These are phyloP conservation scores for Carex myosuroides DNA, from an alignment of 176 grass and related monocot genomes.

Conservation along the genomic window DNA sequence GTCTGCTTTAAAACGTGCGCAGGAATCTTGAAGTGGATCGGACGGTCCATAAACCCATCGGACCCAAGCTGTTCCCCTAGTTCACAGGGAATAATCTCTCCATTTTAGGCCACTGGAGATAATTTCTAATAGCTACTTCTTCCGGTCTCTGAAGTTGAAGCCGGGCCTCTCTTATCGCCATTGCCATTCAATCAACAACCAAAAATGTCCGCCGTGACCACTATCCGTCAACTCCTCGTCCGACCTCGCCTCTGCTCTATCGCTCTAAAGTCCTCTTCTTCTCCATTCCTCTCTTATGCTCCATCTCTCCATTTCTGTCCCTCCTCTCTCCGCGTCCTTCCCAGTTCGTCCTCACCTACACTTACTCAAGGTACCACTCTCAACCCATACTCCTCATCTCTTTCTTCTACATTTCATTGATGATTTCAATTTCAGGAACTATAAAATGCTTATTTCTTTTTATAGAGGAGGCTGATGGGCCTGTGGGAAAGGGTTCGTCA, in stretches of 20 bases:
- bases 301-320: background rate
- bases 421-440: background rate
- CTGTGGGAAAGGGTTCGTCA: slow-evolving; percentile 1
- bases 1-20: too few relatives aligned
- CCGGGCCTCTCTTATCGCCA: background rate
- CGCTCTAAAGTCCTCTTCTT: background rate
- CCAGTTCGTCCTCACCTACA: slow-evolving; percentile 9
- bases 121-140: background rate
- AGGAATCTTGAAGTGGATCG: too few relatives aligned
- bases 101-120: too few relatives aligned
- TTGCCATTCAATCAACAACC: background rate
- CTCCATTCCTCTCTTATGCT: background rate
- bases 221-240: slow-evolving; percentile 30
- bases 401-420: background rate
- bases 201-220: slow-evolving; percentile 17
- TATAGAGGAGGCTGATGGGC: slow-evolving; percentile 25
- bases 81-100: too few relatives aligned
- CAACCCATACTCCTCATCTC: background rate
- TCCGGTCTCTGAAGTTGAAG: background rate
- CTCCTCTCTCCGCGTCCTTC: background rate
- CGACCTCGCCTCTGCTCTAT: slow-evolving; percentile 20
- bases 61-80: too few relatives aligned
- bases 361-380: slow-evolving; percentile 24
- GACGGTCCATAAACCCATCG: too few relatives aligned
- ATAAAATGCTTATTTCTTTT: background rate